Percentiles rank a stretch among this genome's conserved stretches.
Conservation (phyloP, 2,329 filamentous ascomycete genomes). For the Calonectria pseudoreteaudii region DNA sequence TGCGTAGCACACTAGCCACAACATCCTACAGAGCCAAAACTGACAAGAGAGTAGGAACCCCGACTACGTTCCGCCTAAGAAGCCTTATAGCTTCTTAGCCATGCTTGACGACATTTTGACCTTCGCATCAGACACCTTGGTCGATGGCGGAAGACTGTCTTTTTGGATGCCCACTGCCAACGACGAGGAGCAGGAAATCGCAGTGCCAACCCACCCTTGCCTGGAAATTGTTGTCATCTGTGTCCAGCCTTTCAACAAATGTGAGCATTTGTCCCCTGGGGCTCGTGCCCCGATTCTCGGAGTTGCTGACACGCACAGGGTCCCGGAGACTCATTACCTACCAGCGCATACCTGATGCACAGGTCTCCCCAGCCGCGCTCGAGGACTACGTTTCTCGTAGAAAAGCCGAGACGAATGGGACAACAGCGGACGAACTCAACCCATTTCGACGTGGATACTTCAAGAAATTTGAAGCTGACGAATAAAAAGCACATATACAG, state of each 20-base stretch:
- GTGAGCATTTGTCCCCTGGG: slow-evolving; percentile 57
- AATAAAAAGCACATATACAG: slow-evolving; percentile 42
- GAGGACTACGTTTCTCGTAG: slow-evolving; percentile 48
- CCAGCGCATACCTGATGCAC: slow-evolving; percentile 72
- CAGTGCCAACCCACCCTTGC: slow-evolving; percentile 80
- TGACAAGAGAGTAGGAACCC: slow-evolving; percentile 52
- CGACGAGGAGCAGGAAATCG: slow-evolving; percentile 80
- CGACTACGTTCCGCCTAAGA: slow-evolving; percentile 87
- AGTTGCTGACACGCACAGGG: slow-evolving; percentile 64
- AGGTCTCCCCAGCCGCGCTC: slow-evolving; percentile 61
- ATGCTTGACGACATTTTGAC: slow-evolving; percentile 91
- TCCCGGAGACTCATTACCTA: slow-evolving; percentile 91
- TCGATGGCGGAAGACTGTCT: slow-evolving; percentile 82
- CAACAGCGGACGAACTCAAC: slow-evolving; percentile 69
- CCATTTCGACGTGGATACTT: slow-evolving; percentile 72
- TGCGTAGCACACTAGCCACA: slow-evolving; percentile 54
- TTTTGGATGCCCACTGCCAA: slow-evolving; percentile 99
- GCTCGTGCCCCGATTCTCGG: not conserved
- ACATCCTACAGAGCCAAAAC: slow-evolving; percentile 7
- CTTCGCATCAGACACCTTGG: slow-evolving; percentile 82
- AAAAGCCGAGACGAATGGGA: slow-evolving; percentile 52
- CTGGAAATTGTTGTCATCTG: slow-evolving; percentile 81
- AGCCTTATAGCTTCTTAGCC: slow-evolving; percentile 89
- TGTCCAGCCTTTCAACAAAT: slow-evolving; percentile 90
- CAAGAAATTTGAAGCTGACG: slow-evolving; percentile 60